Base-by-base conservation (phyloP, 2,329 filamentous ascomycete species). In the Atkinsonella hypoxylon region DNA sequence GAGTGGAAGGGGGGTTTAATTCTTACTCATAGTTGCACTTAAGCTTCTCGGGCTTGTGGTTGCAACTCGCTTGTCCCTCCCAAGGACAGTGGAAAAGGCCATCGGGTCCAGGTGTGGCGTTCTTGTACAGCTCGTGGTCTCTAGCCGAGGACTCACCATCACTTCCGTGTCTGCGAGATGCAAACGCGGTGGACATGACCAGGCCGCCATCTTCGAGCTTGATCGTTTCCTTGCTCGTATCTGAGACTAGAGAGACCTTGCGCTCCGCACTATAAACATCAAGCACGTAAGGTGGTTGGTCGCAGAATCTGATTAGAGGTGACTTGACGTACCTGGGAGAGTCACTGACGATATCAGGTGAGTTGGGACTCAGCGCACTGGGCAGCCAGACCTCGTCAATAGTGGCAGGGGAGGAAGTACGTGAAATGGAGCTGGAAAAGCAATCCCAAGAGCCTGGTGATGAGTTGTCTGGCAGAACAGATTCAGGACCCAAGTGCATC, bases 1-100 rank as follows among this genome's bases (percentile, higher is more conserved):
- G 47, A 51, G 38, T 3, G 17, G 12, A 22, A 20, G 22, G 72
- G 10, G 1, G 30, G n/a, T 38, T 47, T 9, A 3, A 10, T 39
- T 30, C 88, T 79, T 84, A 95, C 90, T 96, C 90, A 66, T 96
- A 97, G 72, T 95, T 95, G 82, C 91, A 96, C 80, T 96, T 96
- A 60, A 97, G 86, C 74, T 94, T 93, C 64, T 94, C 93, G 40
- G 90, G 82, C 71, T 87, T 87, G 81, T 96, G 91, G 68, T 80
- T 86, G 79, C 91, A 97, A 62, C 66, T 74, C 32, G 70, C 52
- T 54, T 82, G 76, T 59, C 81, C 85, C 66, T 85, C 82, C 76
- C 85, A 93, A 6, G 91, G 91, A 76, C 91, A 97, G 72, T 95
- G 89, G 72, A 93, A 97, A 53, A 94, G 79, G 63, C 89, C 89